A percentile compares a stretch with the other conserved stretches of the same genome.
Conservation (phyloP, 345 rosid genomes). For the Rubroshorea leprosula region DNA sequence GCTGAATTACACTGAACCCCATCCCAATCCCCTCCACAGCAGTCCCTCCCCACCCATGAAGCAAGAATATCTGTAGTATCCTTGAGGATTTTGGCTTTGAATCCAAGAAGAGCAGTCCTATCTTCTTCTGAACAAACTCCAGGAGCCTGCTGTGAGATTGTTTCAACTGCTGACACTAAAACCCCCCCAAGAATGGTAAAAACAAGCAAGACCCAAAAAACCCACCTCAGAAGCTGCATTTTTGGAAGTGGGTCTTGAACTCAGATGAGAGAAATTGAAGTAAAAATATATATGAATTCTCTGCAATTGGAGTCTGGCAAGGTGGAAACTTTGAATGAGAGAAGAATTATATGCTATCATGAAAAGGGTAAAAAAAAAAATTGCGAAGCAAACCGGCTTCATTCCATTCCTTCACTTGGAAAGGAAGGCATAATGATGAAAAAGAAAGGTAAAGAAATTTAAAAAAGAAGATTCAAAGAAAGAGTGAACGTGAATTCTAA, state of each 20-base stretch:
- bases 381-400: constrained; percentile 24
- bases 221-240: constrained; percentile 65
- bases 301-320: constrained; percentile 31
- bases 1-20: constrained; percentile 72
- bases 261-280: constrained; percentile 21
- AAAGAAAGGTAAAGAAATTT: not conserved
- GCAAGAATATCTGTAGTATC: constrained; percentile 64
- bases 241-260: constrained; percentile 44
- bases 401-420: constrained; percentile 51
- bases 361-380: constrained; percentile 27
- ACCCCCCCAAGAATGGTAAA: constrained; percentile 25
- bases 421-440: constrained; percentile 68
- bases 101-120: constrained; percentile 61
- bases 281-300: constrained; percentile 11
- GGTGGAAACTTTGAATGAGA: constrained; percentile 28
- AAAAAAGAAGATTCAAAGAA: constrained; percentile 3
- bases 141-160: constrained; percentile 13
- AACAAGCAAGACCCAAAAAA: constrained; percentile 38
- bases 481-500: constrained; percentile 16
- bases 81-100: constrained; percentile 61
- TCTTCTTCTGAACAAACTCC: constrained; percentile 57
- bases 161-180: constrained; percentile 23
- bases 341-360: constrained; percentile 11
- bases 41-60: constrained; percentile 72
- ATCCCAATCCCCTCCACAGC: constrained; percentile 89